Evolutionary conservation across 495 filamentous ascomycete species (phyloP), one percentile per base, ranked within the genome.

Genomic region (Gamarada debralockiae): DNA sequence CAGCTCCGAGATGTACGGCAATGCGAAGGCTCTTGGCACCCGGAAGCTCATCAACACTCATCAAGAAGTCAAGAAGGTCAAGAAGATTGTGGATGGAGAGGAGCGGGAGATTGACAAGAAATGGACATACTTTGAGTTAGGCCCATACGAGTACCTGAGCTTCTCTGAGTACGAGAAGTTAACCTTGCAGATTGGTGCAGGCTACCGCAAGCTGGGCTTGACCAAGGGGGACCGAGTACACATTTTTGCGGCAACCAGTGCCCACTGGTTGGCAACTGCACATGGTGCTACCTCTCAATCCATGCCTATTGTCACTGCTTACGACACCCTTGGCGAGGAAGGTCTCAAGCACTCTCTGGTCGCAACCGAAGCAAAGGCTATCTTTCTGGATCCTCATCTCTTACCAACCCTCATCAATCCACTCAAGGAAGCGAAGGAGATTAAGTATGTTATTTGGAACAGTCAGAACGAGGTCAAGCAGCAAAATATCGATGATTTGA

Each of bases 71-170:
- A 97, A 96, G 79, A 96, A 93, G 80, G 73, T 98, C 63, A 97
- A 95, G 85, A 98, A 95, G 79, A 76, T 92, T 53, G 78, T 97
- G 15, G 90, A 98, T 68, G 93, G 93, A 37, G 80, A 87, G 60
- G 89, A 96, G 71, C 68, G 78, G 61, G 85, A 96, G 73, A 84
- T 96, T 20, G 87, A 96, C 65, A 98, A 98, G 84, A 79, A 89
- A 55, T 98, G 93, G 93, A 86, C 83, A 44, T 98, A 89, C 72
- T 97, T 92, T 68, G 93, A 98, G 73, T 82, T 95, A 66, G 88
- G 89, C 65, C 80, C 73, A 53, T 98, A 96, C 74, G 79, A 81
- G 53, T 98, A 86, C 74, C 79, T 87, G 65, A 87, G 79, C 63
- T 98, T 93, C 73, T 80, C 82, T 51, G 90, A 97, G 64, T 97